A percentile compares a stretch with the other conserved stretches of the same genome.
Conservation (phyloP, 2,329 filamentous ascomycete genomes). For the Fusarium veterinarium region DNA sequence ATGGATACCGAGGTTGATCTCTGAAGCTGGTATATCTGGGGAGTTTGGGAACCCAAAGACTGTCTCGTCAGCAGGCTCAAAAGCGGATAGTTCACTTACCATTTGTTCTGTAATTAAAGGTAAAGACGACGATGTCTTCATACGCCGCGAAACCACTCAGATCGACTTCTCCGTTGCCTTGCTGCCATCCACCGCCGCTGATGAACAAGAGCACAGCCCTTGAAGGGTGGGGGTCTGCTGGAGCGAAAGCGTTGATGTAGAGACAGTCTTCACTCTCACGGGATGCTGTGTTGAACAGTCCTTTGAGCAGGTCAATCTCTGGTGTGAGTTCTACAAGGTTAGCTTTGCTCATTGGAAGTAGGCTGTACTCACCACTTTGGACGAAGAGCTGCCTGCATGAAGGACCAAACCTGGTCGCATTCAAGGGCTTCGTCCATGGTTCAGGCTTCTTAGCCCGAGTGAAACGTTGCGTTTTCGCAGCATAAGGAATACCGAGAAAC, state of each 20-base stretch:
- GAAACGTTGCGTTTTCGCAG: constrained; percentile 30
- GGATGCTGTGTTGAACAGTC: constrained; percentile 33
- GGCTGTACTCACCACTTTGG: constrained; percentile 13
- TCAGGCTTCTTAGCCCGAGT: constrained; percentile 12
- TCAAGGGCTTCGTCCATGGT: constrained; percentile 25
- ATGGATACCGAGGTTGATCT: constrained; percentile 48
- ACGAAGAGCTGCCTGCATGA: constrained; percentile 36
- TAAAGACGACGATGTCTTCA: constrained; percentile 45
- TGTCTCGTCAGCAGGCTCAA: background rate
- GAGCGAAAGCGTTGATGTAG: constrained; percentile 45
- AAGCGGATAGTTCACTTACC: background rate
- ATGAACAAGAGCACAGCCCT: constrained; percentile 44
- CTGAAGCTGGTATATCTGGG: constrained; percentile 51
- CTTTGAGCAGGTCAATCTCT: constrained; percentile 28
- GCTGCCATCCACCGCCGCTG: constrained; percentile 41
- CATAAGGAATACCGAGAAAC: constrained; percentile 41
- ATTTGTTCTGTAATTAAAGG: constrained; percentile 45
- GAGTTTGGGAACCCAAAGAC: constrained; percentile 59
- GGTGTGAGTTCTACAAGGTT: constrained; percentile 32
- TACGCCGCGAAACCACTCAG: constrained; percentile 43
- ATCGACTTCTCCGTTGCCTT: constrained; percentile 39
- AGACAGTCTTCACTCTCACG: constrained; percentile 47
- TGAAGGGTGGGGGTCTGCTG: background rate
- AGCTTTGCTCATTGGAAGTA: background rate
- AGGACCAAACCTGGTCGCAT: constrained; percentile 25